Evolutionary conservation across 768 basidiomycete species (phyloP).

Genomic region (Leucogyrophana mollusca): DNA sequence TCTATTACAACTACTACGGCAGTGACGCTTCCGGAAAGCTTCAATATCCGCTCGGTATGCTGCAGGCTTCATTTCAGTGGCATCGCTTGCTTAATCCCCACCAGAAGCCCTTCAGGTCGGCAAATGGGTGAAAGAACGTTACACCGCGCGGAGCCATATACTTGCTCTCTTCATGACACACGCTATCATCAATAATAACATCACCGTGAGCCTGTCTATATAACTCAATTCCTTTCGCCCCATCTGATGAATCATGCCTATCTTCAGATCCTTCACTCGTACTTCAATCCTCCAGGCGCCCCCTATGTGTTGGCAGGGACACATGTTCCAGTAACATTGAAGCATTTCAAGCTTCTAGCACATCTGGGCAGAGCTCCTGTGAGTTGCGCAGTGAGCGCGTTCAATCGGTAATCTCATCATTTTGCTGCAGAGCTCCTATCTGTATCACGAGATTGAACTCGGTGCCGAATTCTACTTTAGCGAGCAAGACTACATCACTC

Average conservation of each 20-base stretch:
- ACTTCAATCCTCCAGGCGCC: conserved; percentile 31
- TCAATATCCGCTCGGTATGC: conserved; percentile 59
- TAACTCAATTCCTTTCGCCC: background rate
- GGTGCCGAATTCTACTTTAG: conserved; percentile 69
- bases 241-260: background rate
- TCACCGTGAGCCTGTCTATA: conserved; percentile 22
- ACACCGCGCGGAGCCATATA: conserved; percentile 53
- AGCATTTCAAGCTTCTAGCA: conserved; percentile 76
- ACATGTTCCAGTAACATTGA: conserved; percentile 69
- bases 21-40: conserved; percentile 47
- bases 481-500: conserved; percentile 65
- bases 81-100: conserved; percentile 5
- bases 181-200: conserved; percentile 67
- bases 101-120: conserved; percentile 59
- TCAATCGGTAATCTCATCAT: background rate
- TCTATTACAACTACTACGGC: conserved; percentile 40
- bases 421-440: conserved; percentile 42
- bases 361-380: conserved; percentile 62
- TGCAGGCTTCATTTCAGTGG: background rate
- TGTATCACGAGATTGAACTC: conserved; percentile 61
- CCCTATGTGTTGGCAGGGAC: conserved; percentile 16
- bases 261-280: conserved; percentile 48
- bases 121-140: conserved; percentile 57
- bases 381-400: conserved; percentile 22
- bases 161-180: conserved; percentile 73